Evolutionary conservation across 176 grass and related monocot genomes (phyloP).

Genomic region (Oryza coarctata): DNA sequence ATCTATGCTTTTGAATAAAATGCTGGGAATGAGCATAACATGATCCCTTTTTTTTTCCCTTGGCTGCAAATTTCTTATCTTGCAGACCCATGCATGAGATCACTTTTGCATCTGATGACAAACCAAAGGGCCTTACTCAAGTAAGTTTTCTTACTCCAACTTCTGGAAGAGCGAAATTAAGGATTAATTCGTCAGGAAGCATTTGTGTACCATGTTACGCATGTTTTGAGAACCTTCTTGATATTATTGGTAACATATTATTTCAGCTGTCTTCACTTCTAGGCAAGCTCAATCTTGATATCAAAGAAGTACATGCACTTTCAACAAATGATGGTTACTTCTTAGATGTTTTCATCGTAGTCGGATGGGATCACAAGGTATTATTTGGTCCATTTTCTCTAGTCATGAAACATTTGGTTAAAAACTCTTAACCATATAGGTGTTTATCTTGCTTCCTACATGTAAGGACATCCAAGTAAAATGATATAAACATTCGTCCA

Average conservation of each 20-base stretch:
- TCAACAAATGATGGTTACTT: conserved; percentile 34
- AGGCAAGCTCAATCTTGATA: conserved; percentile 33
- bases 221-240: background rate
- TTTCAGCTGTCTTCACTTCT: conserved; percentile 29
- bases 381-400: background rate
- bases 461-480: background rate
- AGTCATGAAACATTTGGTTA: background rate
- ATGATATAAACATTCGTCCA: background rate
- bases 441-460: background rate
- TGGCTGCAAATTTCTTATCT: conserved; percentile 8
- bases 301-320: conserved; percentile 32
- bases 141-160: background rate
- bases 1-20: background rate
- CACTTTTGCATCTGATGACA: conserved; percentile 23
- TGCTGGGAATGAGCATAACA: background rate
- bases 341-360: conserved; percentile 33
- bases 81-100: conserved; percentile 36
- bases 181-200: background rate
- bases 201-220: background rate
- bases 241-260: background rate
- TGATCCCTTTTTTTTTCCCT: background rate
- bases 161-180: background rate
- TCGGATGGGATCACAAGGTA: conserved; percentile 25
- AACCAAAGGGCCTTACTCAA: conserved; percentile 32
- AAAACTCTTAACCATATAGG: background rate